Evolutionary conservation across 1,284 basidiomycete genomes (phyloP), one percentile per base, ranked within the genome.

Genomic region (Trametes pubescens): DNA sequence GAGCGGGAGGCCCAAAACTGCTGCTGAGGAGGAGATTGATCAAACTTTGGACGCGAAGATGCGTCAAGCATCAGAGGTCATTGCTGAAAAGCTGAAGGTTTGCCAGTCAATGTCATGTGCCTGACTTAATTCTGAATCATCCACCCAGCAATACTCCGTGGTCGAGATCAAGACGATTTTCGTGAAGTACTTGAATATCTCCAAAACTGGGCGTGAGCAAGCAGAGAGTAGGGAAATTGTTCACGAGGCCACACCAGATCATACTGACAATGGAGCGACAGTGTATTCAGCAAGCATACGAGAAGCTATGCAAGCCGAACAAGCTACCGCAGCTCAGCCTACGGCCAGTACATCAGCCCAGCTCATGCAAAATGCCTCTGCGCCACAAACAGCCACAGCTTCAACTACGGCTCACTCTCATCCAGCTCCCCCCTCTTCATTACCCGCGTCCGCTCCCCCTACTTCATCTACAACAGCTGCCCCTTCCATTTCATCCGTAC

Each of bases 1-100:
- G 18, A 56, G 29, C 1, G 60, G 60, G 7, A 14, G 21, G 10
- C 35, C 48, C 0, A 37, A 22, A 8, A 24, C 60, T 2, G 37
- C 46, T 14, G 37, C 29, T 16, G 60, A 61, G 38, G 47, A 56
- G 32, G 38, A 32, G 21, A 21, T 32, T 1, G 29, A 44, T 14
- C 16, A 26, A 14, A 1, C 6, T 3, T 16, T 61, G 18, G 49
- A 61, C 37, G 32, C 10, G 18, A 37, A 43, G 37, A 13, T 56
- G 60, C 46, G 24, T 21, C 53, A 56, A 9, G 48, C 32, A 1
- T 44, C 26, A n/a, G 60, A 61, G 16, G 38, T 61, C 7, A 51
- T 61, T 5, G 49, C 53, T 9, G 60, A 56, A 26, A 56, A 47
- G 22, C 16, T 56, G 22, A 61, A 61, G 60, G 60, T 61, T 22